Base-by-base conservation (phyloP, 2,329 filamentous ascomycete genomes). In the Aspergillus neotritici region DNA sequence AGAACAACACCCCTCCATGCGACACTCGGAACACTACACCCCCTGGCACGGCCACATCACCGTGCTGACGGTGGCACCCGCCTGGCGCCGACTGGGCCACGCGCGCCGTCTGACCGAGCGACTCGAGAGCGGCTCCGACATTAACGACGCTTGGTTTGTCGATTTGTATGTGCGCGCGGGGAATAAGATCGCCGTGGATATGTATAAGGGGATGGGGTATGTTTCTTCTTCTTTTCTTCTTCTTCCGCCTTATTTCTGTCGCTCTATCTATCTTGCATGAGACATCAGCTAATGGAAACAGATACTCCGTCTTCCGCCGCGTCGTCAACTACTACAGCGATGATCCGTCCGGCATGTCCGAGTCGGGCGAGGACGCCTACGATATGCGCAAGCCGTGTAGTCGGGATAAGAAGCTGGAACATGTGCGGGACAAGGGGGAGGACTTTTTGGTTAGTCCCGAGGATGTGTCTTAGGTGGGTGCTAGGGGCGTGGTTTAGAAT, bases 31-130 rank as follows among this genome's bases (percentile, higher is more conserved):
- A 58, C 89, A 96, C 70, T 94, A 94, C 70, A 84, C 95, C n/a
- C 91, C 91, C n/a, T 97, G 89, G 87, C 93, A 98, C 71, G 91
- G 89, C 14, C 93, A 98, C 69, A 94, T 98, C 62, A 98, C 93
- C 4, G 93, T 91, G 30, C 76, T 98, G 40, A 97, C 93, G 0
- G 87, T 98, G 14, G 84, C 91, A 0, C 93, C 93, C 0, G 81
- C 84, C 44, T 88, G 88, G 38, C 83, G 93, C 21, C 80, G 93
- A 34, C 77, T 93, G 12, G 91, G 93, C 12, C 86, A 96, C 56
- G 93, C 91, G 39, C 87, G 85, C 47, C 83, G 85, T 35, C 76
- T 98, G 31, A 89, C 86, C 0, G 78, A 86, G 58, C 82, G 87
- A 44, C 76, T 98, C 25, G 91, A 96, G 66, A 75, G 76, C n/a